Percentiles rank a stretch among this genome's conserved stretches.
phyloP scores from a whole-genome alignment of 495 filamentous ascomycete species.

The Penicillium ucsense region DNA sequence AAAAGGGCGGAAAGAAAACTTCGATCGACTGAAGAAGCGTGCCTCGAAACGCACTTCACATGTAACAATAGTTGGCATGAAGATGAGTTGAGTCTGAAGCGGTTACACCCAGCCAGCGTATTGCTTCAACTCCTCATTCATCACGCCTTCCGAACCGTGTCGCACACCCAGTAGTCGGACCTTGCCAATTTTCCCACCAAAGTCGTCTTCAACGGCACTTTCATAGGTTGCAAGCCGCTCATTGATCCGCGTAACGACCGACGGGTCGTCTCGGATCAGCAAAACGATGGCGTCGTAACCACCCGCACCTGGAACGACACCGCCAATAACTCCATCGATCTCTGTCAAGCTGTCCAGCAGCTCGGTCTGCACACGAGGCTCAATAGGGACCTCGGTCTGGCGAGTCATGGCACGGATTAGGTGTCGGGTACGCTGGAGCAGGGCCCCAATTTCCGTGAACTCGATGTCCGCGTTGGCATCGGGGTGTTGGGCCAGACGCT shows the following conservation, averaged over 20 bases:
- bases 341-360: constrained; percentile 65
- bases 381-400: constrained; percentile 73
- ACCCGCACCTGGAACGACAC: constrained; percentile 89
- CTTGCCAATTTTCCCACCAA: constrained; percentile 51
- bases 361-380: constrained; percentile 75
- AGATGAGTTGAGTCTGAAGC: too few relatives aligned
- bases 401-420: constrained; percentile 67
- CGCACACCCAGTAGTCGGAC: constrained; percentile 71
- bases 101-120: constrained; percentile 55
- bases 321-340: constrained; percentile 75
- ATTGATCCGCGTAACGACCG: constrained; percentile 53
- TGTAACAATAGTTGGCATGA: too few relatives aligned
- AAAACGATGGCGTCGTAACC: constrained; percentile 88
- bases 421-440: constrained; percentile 43
- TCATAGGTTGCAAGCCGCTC: constrained; percentile 58
- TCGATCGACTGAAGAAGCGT: too few relatives aligned
- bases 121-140: constrained; percentile 48
- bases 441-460: constrained; percentile 26
- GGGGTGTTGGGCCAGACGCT: constrained; percentile 26
- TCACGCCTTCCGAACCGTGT: constrained; percentile 80
- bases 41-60: too few relatives aligned
- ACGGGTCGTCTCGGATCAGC: constrained; percentile 62
- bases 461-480: constrained; percentile 19
- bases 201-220: constrained; percentile 37
- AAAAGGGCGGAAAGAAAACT: too few relatives aligned